Evolutionary conservation across 2,329 filamentous ascomycete species (phyloP).

Genomic region (Scedosporium dehoogii): DNA sequence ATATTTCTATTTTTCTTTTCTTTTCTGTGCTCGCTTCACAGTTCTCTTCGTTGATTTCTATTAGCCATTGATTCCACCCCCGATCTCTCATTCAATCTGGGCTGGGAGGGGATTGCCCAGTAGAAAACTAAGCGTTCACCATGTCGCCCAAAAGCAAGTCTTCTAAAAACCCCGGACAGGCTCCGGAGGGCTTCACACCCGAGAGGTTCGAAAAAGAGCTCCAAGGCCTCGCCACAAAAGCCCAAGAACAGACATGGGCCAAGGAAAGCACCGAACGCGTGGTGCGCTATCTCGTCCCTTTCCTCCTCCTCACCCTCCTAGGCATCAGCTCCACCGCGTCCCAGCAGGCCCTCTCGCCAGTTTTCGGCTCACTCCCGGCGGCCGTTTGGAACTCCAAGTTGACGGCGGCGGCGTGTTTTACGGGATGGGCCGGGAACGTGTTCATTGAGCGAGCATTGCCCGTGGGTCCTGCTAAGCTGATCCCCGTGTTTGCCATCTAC

Average conservation of each 20-base stretch:
- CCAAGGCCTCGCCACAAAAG: constrained; percentile 36
- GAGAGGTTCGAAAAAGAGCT: constrained; percentile 46
- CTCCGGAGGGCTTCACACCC: constrained; percentile 31
- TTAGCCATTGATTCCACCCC: background rate
- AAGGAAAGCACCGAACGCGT: constrained; percentile 26
- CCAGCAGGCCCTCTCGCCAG: constrained; percentile 68
- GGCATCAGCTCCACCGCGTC: constrained; percentile 62
- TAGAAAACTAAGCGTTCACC: background rate
- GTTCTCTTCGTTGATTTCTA: background rate
- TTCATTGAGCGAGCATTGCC: constrained; percentile 39
- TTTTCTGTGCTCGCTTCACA: background rate
- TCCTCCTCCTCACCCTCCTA: constrained; percentile 33
- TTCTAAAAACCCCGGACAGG: constrained; percentile 1
- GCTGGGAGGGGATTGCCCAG: background rate
- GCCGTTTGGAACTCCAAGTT: constrained; percentile 60
- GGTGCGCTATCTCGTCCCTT: constrained; percentile 25
- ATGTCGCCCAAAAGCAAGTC: constrained; percentile 7
- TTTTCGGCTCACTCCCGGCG: constrained; percentile 78
- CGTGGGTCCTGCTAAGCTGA: constrained; percentile 38
- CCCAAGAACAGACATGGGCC: constrained; percentile 22
- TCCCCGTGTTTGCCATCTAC: constrained; percentile 67
- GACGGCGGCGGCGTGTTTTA: constrained; percentile 55
- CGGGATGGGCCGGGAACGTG: constrained; percentile 62
- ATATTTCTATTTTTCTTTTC: background rate
- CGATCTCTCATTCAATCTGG: background rate